These are phyloP conservation scores for Penicillium macrosclerotiorum DNA, from an alignment of 495 filamentous ascomycete genomes.

Conservation along the genomic window DNA sequence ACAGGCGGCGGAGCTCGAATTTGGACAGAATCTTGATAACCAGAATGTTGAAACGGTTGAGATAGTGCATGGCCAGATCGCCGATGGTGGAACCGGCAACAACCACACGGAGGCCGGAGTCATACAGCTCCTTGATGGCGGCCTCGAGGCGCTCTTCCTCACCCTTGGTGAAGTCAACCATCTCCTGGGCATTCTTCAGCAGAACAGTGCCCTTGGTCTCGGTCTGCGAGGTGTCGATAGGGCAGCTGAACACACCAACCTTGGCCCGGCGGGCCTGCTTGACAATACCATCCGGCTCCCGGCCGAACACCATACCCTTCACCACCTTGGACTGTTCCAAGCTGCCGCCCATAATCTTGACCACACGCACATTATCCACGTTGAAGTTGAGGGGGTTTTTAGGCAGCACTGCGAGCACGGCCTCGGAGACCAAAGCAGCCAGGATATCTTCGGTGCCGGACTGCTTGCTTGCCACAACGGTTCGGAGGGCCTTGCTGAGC, in stretches of 20 bases:
- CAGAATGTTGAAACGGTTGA: constrained; percentile 93
- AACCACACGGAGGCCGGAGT: constrained; percentile 88
- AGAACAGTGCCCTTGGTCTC: constrained; percentile 99
- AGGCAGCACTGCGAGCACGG: constrained; percentile 88
- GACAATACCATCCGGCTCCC: constrained; percentile 84
- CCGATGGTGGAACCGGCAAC: constrained; percentile 88
- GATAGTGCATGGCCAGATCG: constrained; percentile 94
- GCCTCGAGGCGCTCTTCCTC: constrained; percentile 90
- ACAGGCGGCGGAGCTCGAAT: constrained; percentile 90
- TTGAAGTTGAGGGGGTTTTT: constrained; percentile 99
- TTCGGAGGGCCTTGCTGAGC: constrained; percentile 91
- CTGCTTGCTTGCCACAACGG: constrained; percentile 96
- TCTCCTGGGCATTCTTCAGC: constrained; percentile 94
- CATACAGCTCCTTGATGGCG: constrained; percentile 90
- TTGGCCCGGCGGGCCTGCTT: constrained; percentile 92
- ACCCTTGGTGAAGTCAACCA: constrained; percentile 96
- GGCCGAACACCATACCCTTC: constrained; percentile 96
- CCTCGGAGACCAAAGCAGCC: constrained; percentile 84
- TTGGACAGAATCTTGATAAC: constrained; percentile 98
- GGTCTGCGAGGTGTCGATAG: constrained; percentile 92
- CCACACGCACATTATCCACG: constrained; percentile 97
- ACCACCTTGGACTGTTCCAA: constrained; percentile 91
- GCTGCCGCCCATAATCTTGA: constrained; percentile 99
- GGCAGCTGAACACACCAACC: constrained; percentile 94
- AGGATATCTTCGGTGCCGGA: constrained; percentile 87